phyloP scores from a whole-genome alignment of 805 yeast genomes.

The Clavispora phyllophila region DNA sequence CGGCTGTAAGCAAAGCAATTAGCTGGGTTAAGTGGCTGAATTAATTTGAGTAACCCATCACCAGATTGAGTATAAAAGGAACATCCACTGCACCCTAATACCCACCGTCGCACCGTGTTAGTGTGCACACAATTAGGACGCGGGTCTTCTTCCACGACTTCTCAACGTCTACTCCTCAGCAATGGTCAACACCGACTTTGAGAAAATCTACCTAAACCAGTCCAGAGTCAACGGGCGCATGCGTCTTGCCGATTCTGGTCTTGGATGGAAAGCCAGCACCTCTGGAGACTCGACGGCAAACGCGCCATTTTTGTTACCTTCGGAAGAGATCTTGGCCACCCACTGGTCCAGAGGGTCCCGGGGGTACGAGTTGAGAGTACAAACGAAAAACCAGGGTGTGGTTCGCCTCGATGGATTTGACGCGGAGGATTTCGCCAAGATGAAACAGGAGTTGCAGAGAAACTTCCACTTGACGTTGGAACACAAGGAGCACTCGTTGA shows the following conservation, averaged over 20 bases:
- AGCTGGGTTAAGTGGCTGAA: no score
- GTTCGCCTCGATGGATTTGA: conserved; percentile 91
- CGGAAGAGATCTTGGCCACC: conserved; percentile 72
- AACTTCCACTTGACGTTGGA: conserved; percentile 72
- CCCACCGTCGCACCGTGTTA: not conserved
- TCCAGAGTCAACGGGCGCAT: conserved; percentile 80
- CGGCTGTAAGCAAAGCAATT: no score
- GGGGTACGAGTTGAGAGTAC: conserved; percentile 84
- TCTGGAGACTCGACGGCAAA: conserved; percentile 37
- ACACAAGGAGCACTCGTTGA: conserved; percentile 80
- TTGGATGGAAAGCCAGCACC: conserved; percentile 82
- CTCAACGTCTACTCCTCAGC: conserved; percentile 1
- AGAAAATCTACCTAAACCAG: conserved; percentile 84
- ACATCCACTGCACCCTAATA: no score
- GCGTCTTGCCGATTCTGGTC: conserved; percentile 93
- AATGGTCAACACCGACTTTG: conserved; percentile 70
- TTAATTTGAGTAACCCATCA: no score
- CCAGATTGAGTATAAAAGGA: no score
- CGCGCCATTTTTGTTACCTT: conserved; percentile 84
- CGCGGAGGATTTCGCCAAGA: conserved; percentile 68
- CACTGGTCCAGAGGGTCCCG: conserved; percentile 93
- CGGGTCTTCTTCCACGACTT: not conserved
- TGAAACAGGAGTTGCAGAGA: conserved; percentile 80
- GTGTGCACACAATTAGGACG: not conserved
- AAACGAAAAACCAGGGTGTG: conserved; percentile 83